A percentile compares a stretch with the other conserved stretches of the same genome.
Conservation (phyloP, 805 yeast genomes). For the Ogataea pini region DNA sequence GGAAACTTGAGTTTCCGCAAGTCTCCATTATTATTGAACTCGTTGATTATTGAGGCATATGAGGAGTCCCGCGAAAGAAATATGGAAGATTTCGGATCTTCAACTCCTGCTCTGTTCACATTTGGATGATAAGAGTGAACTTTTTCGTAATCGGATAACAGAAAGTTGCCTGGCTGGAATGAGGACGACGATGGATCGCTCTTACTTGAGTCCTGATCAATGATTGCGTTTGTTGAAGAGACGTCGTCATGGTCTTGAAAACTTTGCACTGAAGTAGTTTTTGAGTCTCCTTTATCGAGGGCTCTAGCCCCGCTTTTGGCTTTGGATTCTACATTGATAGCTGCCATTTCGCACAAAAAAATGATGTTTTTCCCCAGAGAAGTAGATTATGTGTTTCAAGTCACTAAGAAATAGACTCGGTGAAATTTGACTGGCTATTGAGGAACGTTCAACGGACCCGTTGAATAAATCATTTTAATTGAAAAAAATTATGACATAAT, state of each 20-base stretch:
- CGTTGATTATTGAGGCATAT: conserved; percentile 10
- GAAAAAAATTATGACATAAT: conserved; percentile 1
- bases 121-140: not conserved
- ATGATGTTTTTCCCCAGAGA: too few species aligned
- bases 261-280: not conserved
- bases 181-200: conserved; percentile 11
- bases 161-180: conserved; percentile 2
- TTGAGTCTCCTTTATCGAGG: not conserved
- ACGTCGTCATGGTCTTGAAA: conserved; percentile 1
- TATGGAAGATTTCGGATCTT: conserved; percentile 2
- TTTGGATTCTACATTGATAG: not conserved
- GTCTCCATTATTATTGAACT: conserved; percentile 8
- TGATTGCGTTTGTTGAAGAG: conserved; percentile 10
- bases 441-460: too few species aligned
- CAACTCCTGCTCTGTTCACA: not conserved
- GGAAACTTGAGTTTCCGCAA: conserved; percentile 10
- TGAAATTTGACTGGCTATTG: too few species aligned
- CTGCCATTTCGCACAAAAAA: not conserved
- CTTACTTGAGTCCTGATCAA: conserved; percentile 11
- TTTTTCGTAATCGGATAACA: not conserved
- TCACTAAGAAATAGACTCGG: too few species aligned
- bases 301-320: not conserved
- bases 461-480: not conserved
- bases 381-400: too few species aligned
- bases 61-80: conserved; percentile 10